Evolutionary conservation across 2,329 filamentous ascomycete species (phyloP).

Genomic region (Thermomyces lanuginosus): DNA sequence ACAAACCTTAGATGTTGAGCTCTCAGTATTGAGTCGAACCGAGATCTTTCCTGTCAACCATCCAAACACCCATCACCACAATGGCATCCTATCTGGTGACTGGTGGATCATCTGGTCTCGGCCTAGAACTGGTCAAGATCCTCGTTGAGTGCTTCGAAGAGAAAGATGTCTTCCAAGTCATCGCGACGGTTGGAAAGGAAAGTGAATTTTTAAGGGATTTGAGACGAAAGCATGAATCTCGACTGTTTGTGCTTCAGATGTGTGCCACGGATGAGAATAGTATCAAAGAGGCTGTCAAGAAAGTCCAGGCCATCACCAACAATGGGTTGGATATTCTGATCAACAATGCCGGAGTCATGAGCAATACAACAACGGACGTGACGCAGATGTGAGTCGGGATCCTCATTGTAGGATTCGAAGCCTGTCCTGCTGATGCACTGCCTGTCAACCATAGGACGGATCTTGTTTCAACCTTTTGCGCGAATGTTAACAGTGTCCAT

Average conservation of each 20-base stretch:
- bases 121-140: slow-evolving; percentile 2
- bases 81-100: slow-evolving; percentile 5
- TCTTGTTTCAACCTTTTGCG: slow-evolving; percentile 15
- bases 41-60: no score
- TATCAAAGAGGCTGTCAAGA: no score
- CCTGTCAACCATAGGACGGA: slow-evolving; percentile 7
- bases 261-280: no score
- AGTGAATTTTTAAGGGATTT: no score
- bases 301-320: no score
- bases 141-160: background rate
- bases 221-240: no score
- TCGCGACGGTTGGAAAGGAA: background rate
- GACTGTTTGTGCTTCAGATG: no score
- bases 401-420: background rate
- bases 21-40: no score
- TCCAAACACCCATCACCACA: no score
- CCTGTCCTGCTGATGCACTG: no score
- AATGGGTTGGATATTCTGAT: slow-evolving; percentile 4
- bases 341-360: slow-evolving; percentile 5
- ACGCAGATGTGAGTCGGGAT: background rate
- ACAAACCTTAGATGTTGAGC: no score
- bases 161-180: slow-evolving; percentile 1
- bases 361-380: background rate
- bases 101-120: slow-evolving; percentile 4
- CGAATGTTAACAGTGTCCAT: slow-evolving; percentile 27